Conservation (phyloP, 192 early-diverging fungal genomes). For the Rhizophlyctis rosea region DNA sequence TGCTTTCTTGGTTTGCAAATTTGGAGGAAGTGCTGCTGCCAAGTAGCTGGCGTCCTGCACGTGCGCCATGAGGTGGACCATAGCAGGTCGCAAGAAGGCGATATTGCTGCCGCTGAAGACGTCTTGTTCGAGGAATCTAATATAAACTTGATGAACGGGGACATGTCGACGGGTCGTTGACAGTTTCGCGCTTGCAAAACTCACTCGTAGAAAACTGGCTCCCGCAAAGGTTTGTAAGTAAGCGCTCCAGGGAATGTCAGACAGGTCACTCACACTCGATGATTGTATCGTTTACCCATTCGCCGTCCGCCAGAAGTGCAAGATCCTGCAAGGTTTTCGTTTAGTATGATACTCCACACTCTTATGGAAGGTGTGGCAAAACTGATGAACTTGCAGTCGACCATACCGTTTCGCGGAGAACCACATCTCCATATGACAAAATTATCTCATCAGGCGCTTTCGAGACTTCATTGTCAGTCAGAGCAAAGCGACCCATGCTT, state of each 20-base stretch:
- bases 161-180: neutral
- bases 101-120: neutral
- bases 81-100: neutral
- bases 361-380: neutral
- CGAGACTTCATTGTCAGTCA: too few relatives aligned
- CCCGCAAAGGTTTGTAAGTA: neutral
- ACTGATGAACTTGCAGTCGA: neutral
- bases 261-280: neutral
- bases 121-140: neutral
- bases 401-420: neutral
- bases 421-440: neutral
- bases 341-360: neutral
- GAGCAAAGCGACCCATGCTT: too few relatives aligned
- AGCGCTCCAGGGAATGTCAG: neutral
- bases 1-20: neutral
- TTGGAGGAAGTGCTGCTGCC: neutral
- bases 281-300: neutral
- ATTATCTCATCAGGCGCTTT: too few relatives aligned
- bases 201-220: neutral
- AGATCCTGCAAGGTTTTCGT: neutral
- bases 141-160: neutral
- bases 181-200: neutral
- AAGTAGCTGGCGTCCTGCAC: neutral
- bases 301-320: neutral
- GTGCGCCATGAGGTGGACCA: neutral